Conservation (phyloP, 164 flowering plant genomes). For the Euptelea pleiosperma region DNA sequence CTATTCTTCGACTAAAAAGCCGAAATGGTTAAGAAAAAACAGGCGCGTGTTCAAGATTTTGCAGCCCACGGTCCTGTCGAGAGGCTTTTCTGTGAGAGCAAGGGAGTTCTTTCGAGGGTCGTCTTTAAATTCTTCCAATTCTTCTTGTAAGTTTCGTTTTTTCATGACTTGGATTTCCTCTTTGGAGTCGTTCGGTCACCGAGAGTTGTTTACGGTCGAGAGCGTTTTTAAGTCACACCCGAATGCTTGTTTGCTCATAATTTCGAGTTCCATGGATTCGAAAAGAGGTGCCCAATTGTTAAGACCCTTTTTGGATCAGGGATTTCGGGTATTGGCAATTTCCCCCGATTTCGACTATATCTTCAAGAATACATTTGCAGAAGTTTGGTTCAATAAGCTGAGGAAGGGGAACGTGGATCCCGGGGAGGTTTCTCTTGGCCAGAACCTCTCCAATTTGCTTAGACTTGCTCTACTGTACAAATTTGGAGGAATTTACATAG, state of each 20-base stretch:
- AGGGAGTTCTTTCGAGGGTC: conserved; percentile 39
- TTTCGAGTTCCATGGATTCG: conserved; percentile 68
- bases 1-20: conserved; percentile 6
- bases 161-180: conserved; percentile 96
- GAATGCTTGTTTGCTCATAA: conserved; percentile 59
- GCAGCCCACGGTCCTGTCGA: conserved; percentile 13
- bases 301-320: conserved; percentile 45
- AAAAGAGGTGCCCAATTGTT: conserved; percentile 37
- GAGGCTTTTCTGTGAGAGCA: conserved; percentile 35
- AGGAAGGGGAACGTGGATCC: conserved; percentile 55
- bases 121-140: conserved; percentile 18
- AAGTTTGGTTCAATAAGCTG: conserved; percentile 50
- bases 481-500: conserved; percentile 80
- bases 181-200: conserved; percentile 44
- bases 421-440: conserved; percentile 75
- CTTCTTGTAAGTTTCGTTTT: conserved; percentile 51
- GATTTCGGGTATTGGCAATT: conserved; percentile 49
- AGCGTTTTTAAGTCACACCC: conserved; percentile 77
- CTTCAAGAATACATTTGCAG: conserved; percentile 58
- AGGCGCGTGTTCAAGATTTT: conserved; percentile 17
- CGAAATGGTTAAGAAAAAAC: conserved; percentile 14
- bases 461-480: conserved; percentile 66
- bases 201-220: conserved; percentile 54
- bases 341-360: conserved; percentile 61
- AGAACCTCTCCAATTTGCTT: conserved; percentile 86